Base-by-base conservation (phyloP, 2,329 filamentous ascomycete species). In the Claviceps sp. region DNA sequence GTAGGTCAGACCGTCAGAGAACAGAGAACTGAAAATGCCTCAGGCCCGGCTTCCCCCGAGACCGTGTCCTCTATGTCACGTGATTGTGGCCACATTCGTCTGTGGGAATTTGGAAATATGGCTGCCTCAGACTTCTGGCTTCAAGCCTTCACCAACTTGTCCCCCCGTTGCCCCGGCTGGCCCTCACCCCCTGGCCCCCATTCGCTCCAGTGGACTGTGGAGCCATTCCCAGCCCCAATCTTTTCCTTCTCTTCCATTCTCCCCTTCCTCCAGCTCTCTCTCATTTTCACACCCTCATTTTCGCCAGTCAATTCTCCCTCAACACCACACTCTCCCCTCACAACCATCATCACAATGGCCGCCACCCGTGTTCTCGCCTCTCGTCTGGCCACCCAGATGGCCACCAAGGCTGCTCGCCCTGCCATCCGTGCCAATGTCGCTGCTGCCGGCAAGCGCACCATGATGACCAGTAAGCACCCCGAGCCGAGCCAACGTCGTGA, bases 331-430 rank as follows among this genome's bases (percentile, higher is more conserved):
- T 54, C 55, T 55, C 58, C 54, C 61, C 63, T 56, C 57, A 66
- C 59, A 74, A 71, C 75, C 75, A 73, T 81, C 78, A 73, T 82
- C 79, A 80, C 79, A 87, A 89, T 89, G 85, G 82, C 85, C 72
- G 82, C 85, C 72, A 75, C 81, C 71, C 85, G 85, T 75, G 78
- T 88, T 72, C 78, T 87, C 74, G 81, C 85, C 70, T 83, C 84
- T 68, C 82, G 85, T 73, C 78, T 89, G 77, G 83, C 84, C 73
- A 78, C 81, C 69, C 80, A 84, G 74, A 84, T 85, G 81, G 81
- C 82, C 70, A 73, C 77, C 74, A 87, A 85, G 82, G 83, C 82
- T 73, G 84, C 84, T 72, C 85, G 85, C 73, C 84, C 85, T 74
- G 82, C 82, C 71, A 71, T 83, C 68, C 83, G 83, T 66, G 74